Evolutionary conservation across 441 rosid genomes (phyloP).

Genomic region (Cnidoscolus chayamansa): DNA sequence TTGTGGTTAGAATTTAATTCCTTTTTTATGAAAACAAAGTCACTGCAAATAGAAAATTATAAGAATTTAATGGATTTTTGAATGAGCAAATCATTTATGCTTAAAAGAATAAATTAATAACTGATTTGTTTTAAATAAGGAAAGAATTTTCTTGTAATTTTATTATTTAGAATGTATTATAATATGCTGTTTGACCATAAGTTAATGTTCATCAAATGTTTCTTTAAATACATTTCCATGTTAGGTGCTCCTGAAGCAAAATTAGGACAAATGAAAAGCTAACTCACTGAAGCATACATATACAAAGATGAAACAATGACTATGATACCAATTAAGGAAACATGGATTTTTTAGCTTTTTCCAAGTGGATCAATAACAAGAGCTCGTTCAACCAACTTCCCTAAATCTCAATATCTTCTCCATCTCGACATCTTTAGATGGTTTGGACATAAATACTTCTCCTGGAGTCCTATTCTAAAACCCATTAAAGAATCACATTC

Average conservation of each 20-base stretch:
- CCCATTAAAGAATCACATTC: constrained; percentile 7
- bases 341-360: too few species aligned
- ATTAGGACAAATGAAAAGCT: constrained; percentile 5
- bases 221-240: constrained; percentile 48
- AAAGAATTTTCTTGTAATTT: too few species aligned
- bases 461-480: constrained; percentile 68
- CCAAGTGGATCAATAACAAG: too few species aligned
- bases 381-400: constrained; percentile 41
- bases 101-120: too few species aligned
- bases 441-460: constrained; percentile 74
- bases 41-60: too few species aligned
- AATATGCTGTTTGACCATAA: too few species aligned
- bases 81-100: too few species aligned
- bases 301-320: constrained; percentile 2
- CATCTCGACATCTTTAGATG: constrained; percentile 90
- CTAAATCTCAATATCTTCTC: constrained; percentile 77
- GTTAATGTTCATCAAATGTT: constrained; percentile 64
- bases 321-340: background rate
- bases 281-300: background rate
- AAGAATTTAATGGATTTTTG: too few species aligned
- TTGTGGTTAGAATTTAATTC: too few species aligned
- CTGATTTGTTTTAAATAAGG: too few species aligned
- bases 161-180: too few species aligned
- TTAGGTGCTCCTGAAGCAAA: constrained; percentile 48
- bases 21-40: too few species aligned